Evolutionary conservation across 306 rosid species (phyloP).

Genomic region (Inga oerstediana): DNA sequence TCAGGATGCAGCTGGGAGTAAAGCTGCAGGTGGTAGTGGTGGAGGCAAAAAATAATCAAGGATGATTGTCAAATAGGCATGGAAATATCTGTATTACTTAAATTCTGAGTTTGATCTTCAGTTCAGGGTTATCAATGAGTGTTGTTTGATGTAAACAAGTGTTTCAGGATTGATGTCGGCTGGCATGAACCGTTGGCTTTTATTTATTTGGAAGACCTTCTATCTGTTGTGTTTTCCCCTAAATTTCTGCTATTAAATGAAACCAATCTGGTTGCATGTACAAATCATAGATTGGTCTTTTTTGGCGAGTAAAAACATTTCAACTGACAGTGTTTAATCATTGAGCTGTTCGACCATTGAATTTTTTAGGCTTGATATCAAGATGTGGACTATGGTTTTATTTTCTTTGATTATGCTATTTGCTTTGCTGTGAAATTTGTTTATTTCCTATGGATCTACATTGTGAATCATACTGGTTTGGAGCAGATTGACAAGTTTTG

Average conservation of each 20-base stretch:
- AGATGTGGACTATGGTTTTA: not conserved
- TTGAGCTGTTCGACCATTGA: not conserved
- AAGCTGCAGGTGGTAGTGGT: slow-evolving; percentile 41
- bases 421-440: not conserved
- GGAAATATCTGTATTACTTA: slow-evolving; percentile 14
- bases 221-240: not conserved
- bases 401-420: not conserved
- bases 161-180: slow-evolving; percentile 34
- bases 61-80: slow-evolving; percentile 18
- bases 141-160: slow-evolving; percentile 19
- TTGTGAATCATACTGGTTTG: slow-evolving; percentile 2
- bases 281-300: not conserved
- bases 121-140: slow-evolving; percentile 10
- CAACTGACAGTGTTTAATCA: not conserved
- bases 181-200: slow-evolving; percentile 23
- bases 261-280: not conserved
- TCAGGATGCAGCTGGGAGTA: slow-evolving; percentile 52
- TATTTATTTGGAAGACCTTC: slow-evolving; percentile 30
- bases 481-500: no score
- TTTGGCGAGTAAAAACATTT: not conserved
- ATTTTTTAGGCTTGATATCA: not conserved
- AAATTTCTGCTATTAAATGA: slow-evolving; percentile 4
- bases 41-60: slow-evolving; percentile 48
- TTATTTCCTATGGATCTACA: not conserved
- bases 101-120: slow-evolving; percentile 4